These are phyloP conservation scores for Tephrocybe sp. DNA, from an alignment of 768 basidiomycete species.

Conservation along the genomic window DNA sequence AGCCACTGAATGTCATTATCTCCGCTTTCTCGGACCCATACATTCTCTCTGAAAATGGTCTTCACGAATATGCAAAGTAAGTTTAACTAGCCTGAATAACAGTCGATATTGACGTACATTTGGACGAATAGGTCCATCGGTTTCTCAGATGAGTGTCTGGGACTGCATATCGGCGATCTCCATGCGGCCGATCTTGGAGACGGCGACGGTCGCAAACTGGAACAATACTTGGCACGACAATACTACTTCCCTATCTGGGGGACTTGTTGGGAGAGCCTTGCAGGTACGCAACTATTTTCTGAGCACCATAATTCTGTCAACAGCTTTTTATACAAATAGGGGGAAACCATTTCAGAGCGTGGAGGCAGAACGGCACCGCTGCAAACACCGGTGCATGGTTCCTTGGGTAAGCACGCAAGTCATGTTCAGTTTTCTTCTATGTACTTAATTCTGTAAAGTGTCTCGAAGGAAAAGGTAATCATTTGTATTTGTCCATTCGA, in stretches of 20 bases:
- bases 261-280: slow-evolving; percentile 86
- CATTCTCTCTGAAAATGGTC: slow-evolving; percentile 72
- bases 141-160: slow-evolving; percentile 81
- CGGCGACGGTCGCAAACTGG: slow-evolving; percentile 66
- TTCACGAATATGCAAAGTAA: slow-evolving; percentile 70
- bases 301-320: slow-evolving; percentile 1
- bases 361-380: slow-evolving; percentile 81
- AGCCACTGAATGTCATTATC: slow-evolving; percentile 85
- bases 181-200: slow-evolving; percentile 86
- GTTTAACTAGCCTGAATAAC: too few species aligned
- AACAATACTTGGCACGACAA: slow-evolving; percentile 76
- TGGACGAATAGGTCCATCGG: slow-evolving; percentile 62
- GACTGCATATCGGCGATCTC: slow-evolving; percentile 71
- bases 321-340: slow-evolving; percentile 36
- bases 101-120: too few species aligned
- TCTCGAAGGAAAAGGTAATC: slow-evolving; percentile 67
- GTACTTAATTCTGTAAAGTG: slow-evolving; percentile 39
- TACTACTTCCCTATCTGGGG: slow-evolving; percentile 78
- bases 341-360: slow-evolving; percentile 89
- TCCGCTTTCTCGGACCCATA: slow-evolving; percentile 78
- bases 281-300: slow-evolving; percentile 37
- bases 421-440: neutral
- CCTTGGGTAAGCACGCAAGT: slow-evolving; percentile 51
- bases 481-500: neutral
- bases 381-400: slow-evolving; percentile 84